A percentile compares a stretch with the other conserved stretches of the same genome.
Evolutionary conservation across 2,329 filamentous ascomycete species (phyloP).

Genomic region (Colletotrichum eleusines): DNA sequence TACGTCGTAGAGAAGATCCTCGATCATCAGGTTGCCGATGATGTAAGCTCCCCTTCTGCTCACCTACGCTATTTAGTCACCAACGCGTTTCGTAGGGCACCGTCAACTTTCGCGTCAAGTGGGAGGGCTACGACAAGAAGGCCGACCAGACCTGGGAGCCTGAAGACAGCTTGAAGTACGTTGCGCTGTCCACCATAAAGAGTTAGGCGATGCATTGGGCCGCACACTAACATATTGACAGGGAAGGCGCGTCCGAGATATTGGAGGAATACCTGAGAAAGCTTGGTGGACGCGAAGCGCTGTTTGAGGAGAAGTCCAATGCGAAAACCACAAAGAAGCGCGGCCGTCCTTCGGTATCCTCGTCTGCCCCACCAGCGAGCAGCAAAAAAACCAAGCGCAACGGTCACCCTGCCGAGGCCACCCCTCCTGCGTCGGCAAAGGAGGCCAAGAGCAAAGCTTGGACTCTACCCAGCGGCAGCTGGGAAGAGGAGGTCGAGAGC

Average conservation of each 20-base stretch:
- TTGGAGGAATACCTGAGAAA: constrained; percentile 73
- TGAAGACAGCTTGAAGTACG: constrained; percentile 75
- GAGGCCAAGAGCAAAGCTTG: constrained; percentile 59
- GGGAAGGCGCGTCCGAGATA: constrained; percentile 69
- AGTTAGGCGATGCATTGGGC: background rate
- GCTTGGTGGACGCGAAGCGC: constrained; percentile 72
- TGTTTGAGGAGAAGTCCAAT: constrained; percentile 64
- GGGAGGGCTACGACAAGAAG: constrained; percentile 81
- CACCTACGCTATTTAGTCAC: constrained; percentile 1
- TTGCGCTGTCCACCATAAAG: constrained; percentile 6
- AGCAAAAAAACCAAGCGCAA: constrained; percentile 62
- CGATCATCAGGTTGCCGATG: constrained; percentile 70
- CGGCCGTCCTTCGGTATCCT: constrained; percentile 57
- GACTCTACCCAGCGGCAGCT: constrained; percentile 78
- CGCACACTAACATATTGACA: constrained; percentile 46
- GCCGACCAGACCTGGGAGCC: constrained; percentile 84
- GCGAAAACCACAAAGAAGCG: constrained; percentile 70
- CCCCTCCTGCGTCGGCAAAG: constrained; percentile 60
- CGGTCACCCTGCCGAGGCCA: constrained; percentile 62
- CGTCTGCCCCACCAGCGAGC: constrained; percentile 52
- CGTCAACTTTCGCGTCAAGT: constrained; percentile 79
- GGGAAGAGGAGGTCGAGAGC: constrained; percentile 78
- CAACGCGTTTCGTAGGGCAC: constrained; percentile 54
- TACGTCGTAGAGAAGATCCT: constrained; percentile 82
- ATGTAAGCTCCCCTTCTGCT: constrained; percentile 54